phyloP scores from a whole-genome alignment of 371 early-diverging fungal species.

The Mucor sp. region DNA sequence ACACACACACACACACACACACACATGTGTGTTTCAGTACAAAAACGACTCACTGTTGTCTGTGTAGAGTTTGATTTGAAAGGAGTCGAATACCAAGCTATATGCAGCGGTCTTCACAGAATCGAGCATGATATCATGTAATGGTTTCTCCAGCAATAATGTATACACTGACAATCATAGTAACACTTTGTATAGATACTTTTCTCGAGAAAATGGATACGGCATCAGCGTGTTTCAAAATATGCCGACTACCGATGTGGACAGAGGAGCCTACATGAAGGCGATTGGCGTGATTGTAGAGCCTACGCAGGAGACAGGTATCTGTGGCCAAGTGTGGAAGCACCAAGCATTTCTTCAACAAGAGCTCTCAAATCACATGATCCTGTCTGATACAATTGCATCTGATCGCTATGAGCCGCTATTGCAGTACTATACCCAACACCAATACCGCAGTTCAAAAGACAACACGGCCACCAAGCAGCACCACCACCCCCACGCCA shows the following conservation, averaged over 20 bases:
- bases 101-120: constrained; percentile 64
- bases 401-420: constrained; percentile 2
- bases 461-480: background rate
- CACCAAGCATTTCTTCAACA: constrained; percentile 43
- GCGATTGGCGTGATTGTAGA: constrained; percentile 58
- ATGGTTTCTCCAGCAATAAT: background rate
- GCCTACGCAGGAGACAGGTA: constrained; percentile 45
- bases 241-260: constrained; percentile 24
- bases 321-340: constrained; percentile 53
- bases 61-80: constrained; percentile 47
- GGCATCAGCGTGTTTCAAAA: constrained; percentile 60
- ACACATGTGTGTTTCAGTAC: too few relatives aligned
- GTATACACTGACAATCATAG: background rate
- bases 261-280: constrained; percentile 61
- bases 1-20: too few relatives aligned
- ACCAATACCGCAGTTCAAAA: constrained; percentile 4
- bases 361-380: constrained; percentile 25
- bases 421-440: constrained; percentile 11
- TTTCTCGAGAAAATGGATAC: constrained; percentile 42
- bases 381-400: background rate
- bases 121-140: constrained; percentile 61
- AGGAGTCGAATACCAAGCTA: constrained; percentile 62
- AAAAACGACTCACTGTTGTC: background rate
- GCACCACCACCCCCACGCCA: too few relatives aligned
- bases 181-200: constrained; percentile 41